Evolutionary conservation across 1,139 yeast genomes (phyloP), one percentile per base, ranked within the genome.

Genomic region (Suhomyces maxii): DNA sequence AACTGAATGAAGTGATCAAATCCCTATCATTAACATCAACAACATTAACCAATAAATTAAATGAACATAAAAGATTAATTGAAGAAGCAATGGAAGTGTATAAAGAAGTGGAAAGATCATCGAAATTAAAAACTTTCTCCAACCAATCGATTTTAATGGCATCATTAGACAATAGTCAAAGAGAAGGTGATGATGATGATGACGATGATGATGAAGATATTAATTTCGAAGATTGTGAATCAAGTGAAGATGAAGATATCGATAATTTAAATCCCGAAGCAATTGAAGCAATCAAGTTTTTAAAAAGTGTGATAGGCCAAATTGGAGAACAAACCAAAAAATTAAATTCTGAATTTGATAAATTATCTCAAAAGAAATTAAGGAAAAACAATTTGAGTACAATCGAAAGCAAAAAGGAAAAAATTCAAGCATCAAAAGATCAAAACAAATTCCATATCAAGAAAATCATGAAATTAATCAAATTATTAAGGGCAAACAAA

Each of bases 51-150:
- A 54, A 43, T 39, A 72, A 72, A 52, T 61, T 75, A 36, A 70
- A 69, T 33, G 79, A 75, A 41, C 72, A 74, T 51, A 64, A 77
- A 46, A 61, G 68, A 51, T 54, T 68, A 39, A 76, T 75, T 28
- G 79, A 76, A 52, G 79, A 75, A 53, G 77, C 79, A 12, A 75
- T 75, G 80, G 80, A 75, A 50, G 68, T 68, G 40, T 75, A 75
- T 50, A 75, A 75, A 51, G 77, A 72, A 34, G 80, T 75, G 36
- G 80, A 75, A 52, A 69, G 75, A 46, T 64, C 67, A 37, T 68
- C 75, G 3, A 75, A 75, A 49, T 68, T 75, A 68, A 75, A 75
- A 51, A 69, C 78, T 4, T 75, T 69, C 49, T 72, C 78, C 3
- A 75, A 75, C 56, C 80, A 75, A 52, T 71, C 77, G 8, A 75